Evolutionary conservation across 1,284 basidiomycete genomes (phyloP).

Genomic region (Ceratobasidium sp.): DNA sequence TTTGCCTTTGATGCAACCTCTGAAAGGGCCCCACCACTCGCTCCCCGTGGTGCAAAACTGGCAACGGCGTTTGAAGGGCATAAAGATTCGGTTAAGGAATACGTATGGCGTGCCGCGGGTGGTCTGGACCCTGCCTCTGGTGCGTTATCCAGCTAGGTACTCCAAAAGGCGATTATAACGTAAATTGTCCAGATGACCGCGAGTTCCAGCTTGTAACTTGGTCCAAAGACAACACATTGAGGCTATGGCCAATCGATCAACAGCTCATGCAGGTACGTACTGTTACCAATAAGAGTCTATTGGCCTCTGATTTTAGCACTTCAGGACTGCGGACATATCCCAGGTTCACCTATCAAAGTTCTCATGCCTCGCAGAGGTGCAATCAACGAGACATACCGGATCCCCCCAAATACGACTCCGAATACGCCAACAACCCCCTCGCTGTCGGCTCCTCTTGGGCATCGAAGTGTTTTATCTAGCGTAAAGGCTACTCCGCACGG

Average conservation of each 20-base stretch:
- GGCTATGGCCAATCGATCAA: conserved; percentile 89
- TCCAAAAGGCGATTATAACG: neutral
- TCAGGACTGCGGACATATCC: conserved; percentile 61
- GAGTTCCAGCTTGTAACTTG: conserved; percentile 96
- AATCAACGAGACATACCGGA: conserved; percentile 50
- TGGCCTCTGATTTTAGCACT: conserved; percentile 18
- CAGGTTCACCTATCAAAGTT: conserved; percentile 63
- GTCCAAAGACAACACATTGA: conserved; percentile 93
- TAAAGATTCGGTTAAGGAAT: conserved; percentile 95
- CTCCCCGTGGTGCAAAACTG: conserved; percentile 62
- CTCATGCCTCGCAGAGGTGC: conserved; percentile 62
- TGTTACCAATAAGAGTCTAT: conserved; percentile 25
- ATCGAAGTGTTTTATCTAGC: conserved; percentile 45
- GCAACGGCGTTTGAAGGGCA: conserved; percentile 90
- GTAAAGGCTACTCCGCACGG: conserved; percentile 34
- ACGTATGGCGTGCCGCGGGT: conserved; percentile 88
- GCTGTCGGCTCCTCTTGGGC: conserved; percentile 46
- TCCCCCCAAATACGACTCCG: conserved; percentile 49
- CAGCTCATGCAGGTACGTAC: conserved; percentile 72
- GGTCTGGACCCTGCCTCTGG: conserved; percentile 57
- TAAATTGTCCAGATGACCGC: conserved; percentile 64
- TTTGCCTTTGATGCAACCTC: conserved; percentile 55
- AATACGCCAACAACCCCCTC: conserved; percentile 19
- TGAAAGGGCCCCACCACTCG: conserved; percentile 53
- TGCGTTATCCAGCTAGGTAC: conserved; percentile 26